Evolutionary conservation across 306 rosid species (phyloP), one percentile per base, ranked within the genome.

Genomic region (Quercus dentata): DNA sequence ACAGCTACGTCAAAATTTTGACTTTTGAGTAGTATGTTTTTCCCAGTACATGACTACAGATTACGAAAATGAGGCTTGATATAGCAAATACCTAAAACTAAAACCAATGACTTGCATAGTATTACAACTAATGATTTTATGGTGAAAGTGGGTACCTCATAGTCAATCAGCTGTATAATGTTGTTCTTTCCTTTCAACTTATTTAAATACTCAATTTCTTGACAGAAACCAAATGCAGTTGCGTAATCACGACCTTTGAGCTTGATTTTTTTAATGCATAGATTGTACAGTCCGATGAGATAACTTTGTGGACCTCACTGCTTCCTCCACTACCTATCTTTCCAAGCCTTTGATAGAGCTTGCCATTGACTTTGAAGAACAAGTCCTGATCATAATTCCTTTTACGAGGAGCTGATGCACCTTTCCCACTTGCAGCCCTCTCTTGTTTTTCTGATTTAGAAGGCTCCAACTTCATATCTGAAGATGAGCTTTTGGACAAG

Each of bases 241-340:
- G 98, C 89, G 73, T 92, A 92, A 85, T 95, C 99, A 71, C 98
- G 99, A 56, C 98, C 99, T 85, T 89, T 95, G 21, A 95, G 92
- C 88, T 90, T 92, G 44, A 92, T 95, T 82, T 89, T n/a, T 95
- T 92, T 56, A 95, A 94, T 4, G 99, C 99, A 80, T 89, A 91
- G 72, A 95, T 93, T 51, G 85, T 91, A 84, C 99, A 95, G 77
- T 95, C 97, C 62, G 97, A 90, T 79, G 98, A 95, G 82, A 95
- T 95, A 75, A 95, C 99, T 88, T 95, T 95, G 91, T 95, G 97
- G 33, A 95, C 98, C 86, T 95, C 99, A 87, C 98, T 95, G 87
- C 98, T 95, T 86, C 99, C 99, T 35, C 99, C 99, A 54, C 98
- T 95, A 1, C 99, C 99, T 82, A 95, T 95, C 92, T 95, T 95